Conservation (phyloP, 202 grass and related monocot species). For the Setaria viridis region DNA sequence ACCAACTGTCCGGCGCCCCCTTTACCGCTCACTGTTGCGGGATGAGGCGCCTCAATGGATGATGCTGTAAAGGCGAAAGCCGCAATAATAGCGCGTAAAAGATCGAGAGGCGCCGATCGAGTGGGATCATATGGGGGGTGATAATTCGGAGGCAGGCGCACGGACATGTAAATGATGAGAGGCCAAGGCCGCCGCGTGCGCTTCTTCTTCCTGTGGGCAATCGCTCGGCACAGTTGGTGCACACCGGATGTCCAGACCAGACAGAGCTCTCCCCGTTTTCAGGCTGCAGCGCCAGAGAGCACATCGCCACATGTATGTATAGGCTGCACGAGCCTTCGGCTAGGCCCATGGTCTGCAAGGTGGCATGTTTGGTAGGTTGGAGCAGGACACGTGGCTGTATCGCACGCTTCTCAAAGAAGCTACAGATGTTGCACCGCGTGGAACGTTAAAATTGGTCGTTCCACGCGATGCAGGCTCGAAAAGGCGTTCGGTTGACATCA, state of each 20-base stretch:
- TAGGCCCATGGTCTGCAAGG: too few relatives aligned
- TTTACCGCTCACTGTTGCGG: neutral
- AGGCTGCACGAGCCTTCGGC: too few relatives aligned
- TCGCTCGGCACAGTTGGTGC: neutral
- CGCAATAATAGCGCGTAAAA: constrained; percentile 38
- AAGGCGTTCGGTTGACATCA: too few relatives aligned
- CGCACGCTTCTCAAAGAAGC: too few relatives aligned
- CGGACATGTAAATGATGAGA: constrained; percentile 39
- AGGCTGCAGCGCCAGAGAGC: neutral
- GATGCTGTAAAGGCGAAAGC: constrained; percentile 25
- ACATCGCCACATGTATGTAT: neutral
- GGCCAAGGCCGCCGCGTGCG: constrained; percentile 31
- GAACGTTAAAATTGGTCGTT: too few relatives aligned
- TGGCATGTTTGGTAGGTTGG: too few relatives aligned
- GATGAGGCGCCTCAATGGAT: neutral
- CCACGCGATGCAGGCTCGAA: too few relatives aligned
- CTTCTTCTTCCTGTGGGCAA: neutral
- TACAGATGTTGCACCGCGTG: too few relatives aligned
- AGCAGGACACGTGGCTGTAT: too few relatives aligned
- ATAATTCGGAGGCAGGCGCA: constrained; percentile 42
- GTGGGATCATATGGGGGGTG: constrained; percentile 4
- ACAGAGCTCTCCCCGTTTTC: neutral
- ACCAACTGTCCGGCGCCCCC: neutral
- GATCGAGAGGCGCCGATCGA: neutral
- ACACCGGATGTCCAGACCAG: neutral